Evolutionary conservation across 495 filamentous ascomycete species (phyloP), one percentile per base, ranked within the genome.

Genomic region (Ramalina peruviana): DNA sequence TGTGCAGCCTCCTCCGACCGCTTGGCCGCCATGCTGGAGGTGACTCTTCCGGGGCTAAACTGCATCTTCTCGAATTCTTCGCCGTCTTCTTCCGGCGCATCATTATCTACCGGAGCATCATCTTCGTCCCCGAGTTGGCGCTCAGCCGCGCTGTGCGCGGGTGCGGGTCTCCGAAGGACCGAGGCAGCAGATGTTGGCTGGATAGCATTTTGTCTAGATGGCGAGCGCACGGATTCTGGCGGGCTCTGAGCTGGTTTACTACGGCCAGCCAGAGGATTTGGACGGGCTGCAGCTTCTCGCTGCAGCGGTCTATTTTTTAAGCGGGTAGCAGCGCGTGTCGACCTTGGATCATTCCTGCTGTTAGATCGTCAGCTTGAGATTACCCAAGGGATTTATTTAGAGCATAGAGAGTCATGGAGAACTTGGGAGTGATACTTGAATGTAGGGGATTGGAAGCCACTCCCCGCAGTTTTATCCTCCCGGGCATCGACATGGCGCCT

Each of bases 1-100:
- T 57, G 55, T 13, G 48, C 47, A 19, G 58, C 49, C 16, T 17
- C 19, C 41, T 46, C 6, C 15, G 41, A 21, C 16, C 40, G 46
- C 20, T 36, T 15, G 16, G 21, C 15, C 21, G 40, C 40, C 11
- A 19, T 41, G 6, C 40, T 41, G 40, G 40, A 17, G 21, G 21
- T 23, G 45, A 17, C 9, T 26, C n/a, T 36, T 48, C 15, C n/a
- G 33, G n/a, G 15, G 33, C 17, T 36, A 16, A 37, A 48, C 0
- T 7, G 25, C 25, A 6, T 16, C 25, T 41, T 11, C 16, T 41
- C 40, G 15, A 17, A 17, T 2, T 10, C 45, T 36, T 10, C 5
- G 1, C 3, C 45, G n/a, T 17, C 33, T 16, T 48, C 25, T 6
- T 48, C 45, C 5, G 25, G 1, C 17, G 19, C 43, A 21, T 45